Evolutionary conservation across 2,329 filamentous ascomycete species (phyloP), one percentile per base, ranked within the genome.

Genomic region (Microdochium nivale): DNA sequence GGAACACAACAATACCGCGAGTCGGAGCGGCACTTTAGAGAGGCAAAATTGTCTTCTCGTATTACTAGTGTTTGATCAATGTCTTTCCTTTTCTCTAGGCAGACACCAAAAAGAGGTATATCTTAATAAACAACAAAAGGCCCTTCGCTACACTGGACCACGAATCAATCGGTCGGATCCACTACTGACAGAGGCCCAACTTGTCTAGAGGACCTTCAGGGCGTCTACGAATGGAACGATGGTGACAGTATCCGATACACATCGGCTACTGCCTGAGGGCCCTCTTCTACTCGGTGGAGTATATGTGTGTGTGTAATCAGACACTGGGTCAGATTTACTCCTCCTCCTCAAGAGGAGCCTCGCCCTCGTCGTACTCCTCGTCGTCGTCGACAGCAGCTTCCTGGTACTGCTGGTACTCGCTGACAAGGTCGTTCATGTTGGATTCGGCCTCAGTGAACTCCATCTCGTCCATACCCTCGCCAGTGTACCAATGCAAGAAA

Each of bases 401-500:
- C 84, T 99, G 94, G 86, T 99, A 99, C 77, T 99, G 94, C 84
- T 97, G 94, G 82, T 99, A 99, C 77, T 99, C 94, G 56, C 90
- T 95, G 67, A 99, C 92, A 70, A 99, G 80, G 75, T 99, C 94
- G 81, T 99, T 97, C 94, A 99, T 97, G 83, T 99, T 99, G 78
- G 89, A 95, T 86, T 99, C 94, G 65, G 94, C 94, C 84, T 99
- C 94, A 70, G 94, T 99, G 82, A 99, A 99, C 81, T 99, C 94
- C 94, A 99, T 97, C 87, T 99, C 94, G 78, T 99, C 94, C 94
- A 99, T 99, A 79, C 94, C 94, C 84, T 99, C 94, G 70, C 91
- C 91, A 84, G 94, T 99, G 80, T 99, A 99, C 94, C 94, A 99
- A 82, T 97, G 94, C 84, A 99, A 89, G 90, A 99, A 99, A 86